These are phyloP conservation scores for Ustilago sp. DNA, from an alignment of 1,284 basidiomycete genomes.

Conservation along the genomic window DNA sequence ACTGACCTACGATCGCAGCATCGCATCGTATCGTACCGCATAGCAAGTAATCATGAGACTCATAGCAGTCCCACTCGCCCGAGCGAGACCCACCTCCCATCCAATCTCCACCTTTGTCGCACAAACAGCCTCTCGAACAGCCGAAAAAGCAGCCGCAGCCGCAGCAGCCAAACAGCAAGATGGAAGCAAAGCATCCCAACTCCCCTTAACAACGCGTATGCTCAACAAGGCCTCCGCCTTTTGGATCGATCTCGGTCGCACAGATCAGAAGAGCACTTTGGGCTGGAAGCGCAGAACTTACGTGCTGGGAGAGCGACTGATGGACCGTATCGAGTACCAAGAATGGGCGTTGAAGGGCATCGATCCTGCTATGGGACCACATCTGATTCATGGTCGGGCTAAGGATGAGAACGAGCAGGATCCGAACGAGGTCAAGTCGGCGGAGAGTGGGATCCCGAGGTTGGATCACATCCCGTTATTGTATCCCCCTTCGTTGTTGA, in stretches of 20 bases:
- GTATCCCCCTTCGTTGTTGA: slow-evolving; percentile 55
- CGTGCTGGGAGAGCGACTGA: slow-evolving; percentile 60
- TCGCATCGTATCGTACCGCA: background rate
- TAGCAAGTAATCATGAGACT: slow-evolving; percentile 49
- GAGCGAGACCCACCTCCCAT: slow-evolving; percentile 45
- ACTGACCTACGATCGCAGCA: background rate
- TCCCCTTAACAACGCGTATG: slow-evolving; percentile 49
- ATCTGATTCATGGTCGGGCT: slow-evolving; percentile 18
- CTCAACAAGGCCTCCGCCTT: slow-evolving; percentile 59
- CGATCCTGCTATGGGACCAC: slow-evolving; percentile 59
- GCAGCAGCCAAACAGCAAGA: slow-evolving; percentile 30
- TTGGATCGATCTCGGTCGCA: slow-evolving; percentile 63
- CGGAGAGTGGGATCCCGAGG: slow-evolving; percentile 18
- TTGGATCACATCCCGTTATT: slow-evolving; percentile 57
- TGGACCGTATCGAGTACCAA: slow-evolving; percentile 68
- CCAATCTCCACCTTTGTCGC: slow-evolving; percentile 63
- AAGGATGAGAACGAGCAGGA: slow-evolving; percentile 13
- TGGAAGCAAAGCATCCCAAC: slow-evolving; percentile 16
- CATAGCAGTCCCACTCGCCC: slow-evolving; percentile 61
- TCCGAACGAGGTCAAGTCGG: background rate
- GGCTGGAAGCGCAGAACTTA: slow-evolving; percentile 66
- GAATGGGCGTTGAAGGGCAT: slow-evolving; percentile 69
- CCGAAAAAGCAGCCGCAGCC: slow-evolving; percentile 38
- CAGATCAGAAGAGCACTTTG: slow-evolving; percentile 53
- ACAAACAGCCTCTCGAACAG: slow-evolving; percentile 48